Conservation (phyloP, 305 asterid genomes). For the Fraxinus xanthoxyloides region DNA sequence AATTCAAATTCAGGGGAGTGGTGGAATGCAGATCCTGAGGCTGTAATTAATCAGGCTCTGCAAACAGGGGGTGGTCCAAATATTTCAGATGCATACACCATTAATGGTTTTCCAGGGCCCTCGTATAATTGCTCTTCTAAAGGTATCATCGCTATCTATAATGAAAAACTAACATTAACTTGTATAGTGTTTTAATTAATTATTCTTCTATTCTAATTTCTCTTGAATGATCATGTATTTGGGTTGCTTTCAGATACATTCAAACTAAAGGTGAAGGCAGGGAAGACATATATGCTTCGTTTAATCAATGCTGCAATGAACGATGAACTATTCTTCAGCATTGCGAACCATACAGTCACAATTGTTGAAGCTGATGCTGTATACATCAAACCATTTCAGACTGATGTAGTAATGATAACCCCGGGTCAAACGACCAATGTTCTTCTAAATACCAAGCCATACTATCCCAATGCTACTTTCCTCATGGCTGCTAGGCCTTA, state of each 20-base stretch:
- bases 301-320: slow-evolving; percentile 69
- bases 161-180: background rate
- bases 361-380: slow-evolving; percentile 61
- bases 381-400: slow-evolving; percentile 47
- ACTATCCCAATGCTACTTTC: slow-evolving; percentile 46
- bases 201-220: background rate
- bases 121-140: slow-evolving; percentile 56
- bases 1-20: slow-evolving; percentile 48
- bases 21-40: slow-evolving; percentile 65
- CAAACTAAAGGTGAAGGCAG: slow-evolving; percentile 61
- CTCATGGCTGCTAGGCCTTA: slow-evolving; percentile 64
- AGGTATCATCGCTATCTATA: slow-evolving; percentile 30
- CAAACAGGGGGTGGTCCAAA: slow-evolving; percentile 62
- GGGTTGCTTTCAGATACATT: slow-evolving; percentile 42
- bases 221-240: background rate
- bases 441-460: slow-evolving; percentile 47
- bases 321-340: slow-evolving; percentile 58
- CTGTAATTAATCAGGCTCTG: slow-evolving; percentile 54
- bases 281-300: slow-evolving; percentile 67
- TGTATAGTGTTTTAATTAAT: background rate
- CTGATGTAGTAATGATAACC: slow-evolving; percentile 40
- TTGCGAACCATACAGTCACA: slow-evolving; percentile 54
- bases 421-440: slow-evolving; percentile 68
- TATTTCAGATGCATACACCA: slow-evolving; percentile 64
- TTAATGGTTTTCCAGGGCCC: slow-evolving; percentile 62